phyloP scores from a whole-genome alignment of 2,329 filamentous ascomycete genomes.

The Domatiomyces catenatus region DNA sequence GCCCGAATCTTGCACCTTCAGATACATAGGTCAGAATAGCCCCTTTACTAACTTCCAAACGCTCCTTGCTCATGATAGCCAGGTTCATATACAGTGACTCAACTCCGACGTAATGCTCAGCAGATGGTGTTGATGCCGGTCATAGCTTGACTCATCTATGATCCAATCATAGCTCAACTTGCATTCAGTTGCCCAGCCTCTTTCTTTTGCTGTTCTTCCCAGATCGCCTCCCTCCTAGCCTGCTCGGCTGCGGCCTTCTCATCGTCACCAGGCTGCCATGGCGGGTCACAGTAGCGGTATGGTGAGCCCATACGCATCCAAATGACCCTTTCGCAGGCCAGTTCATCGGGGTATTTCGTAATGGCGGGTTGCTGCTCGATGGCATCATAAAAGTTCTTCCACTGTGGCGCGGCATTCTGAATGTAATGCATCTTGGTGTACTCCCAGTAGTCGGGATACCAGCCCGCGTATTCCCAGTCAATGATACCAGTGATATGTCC shows the following conservation, averaged over 20 bases:
- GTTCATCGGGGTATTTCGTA: neutral
- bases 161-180: too few species aligned
- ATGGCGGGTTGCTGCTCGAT: neutral
- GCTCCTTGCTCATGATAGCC: too few species aligned
- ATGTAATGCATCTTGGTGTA: constrained; percentile 13
- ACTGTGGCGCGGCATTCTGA: neutral
- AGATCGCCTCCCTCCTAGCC: neutral
- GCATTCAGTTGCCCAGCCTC: neutral
- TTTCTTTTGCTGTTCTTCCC: neutral
- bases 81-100: too few species aligned
- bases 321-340: neutral
- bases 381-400: neutral
- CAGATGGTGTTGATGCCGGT: too few species aligned
- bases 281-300: neutral
- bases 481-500: constrained; percentile 14
- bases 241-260: neutral
- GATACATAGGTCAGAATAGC: too few species aligned
- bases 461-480: constrained; percentile 18
- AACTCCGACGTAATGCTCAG: too few species aligned
- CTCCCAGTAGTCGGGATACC: constrained; percentile 18
- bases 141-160: too few species aligned
- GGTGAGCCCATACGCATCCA: neutral
- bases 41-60: too few species aligned
- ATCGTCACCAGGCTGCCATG: neutral
- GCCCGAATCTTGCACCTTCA: too few species aligned